Percentiles rank a stretch among this genome's conserved stretches.
Conservation (phyloP, 192 early-diverging fungal species). For the Fimicolochytrium jonesii region DNA sequence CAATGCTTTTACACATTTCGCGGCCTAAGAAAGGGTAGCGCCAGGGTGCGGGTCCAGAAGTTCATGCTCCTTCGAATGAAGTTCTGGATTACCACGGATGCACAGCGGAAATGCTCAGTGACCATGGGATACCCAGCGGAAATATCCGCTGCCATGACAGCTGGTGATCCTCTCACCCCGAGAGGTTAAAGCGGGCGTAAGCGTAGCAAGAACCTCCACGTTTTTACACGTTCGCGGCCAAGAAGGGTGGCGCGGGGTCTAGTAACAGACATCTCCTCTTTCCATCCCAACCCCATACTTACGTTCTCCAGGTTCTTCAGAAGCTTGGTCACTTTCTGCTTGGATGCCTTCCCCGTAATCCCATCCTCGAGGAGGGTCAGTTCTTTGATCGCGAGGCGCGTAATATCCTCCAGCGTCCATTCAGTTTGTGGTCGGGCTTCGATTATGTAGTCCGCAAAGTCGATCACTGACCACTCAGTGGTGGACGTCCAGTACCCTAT, state of each 20-base stretch:
- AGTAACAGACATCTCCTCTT: conserved; percentile 1
- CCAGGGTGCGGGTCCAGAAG: conserved; percentile 1
- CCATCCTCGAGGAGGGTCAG: conserved; percentile 1
- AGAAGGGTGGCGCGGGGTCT: conserved; percentile 2
- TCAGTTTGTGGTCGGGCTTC: neutral
- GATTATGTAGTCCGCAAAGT: neutral
- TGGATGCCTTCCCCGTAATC: neutral
- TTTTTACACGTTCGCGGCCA: conserved; percentile 7
- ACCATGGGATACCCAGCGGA: too few species aligned
- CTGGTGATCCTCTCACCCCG: conserved; percentile 4
- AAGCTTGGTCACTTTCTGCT: neutral
- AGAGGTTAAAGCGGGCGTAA: conserved; percentile 6
- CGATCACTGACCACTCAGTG: neutral
- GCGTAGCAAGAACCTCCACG: conserved; percentile 9
- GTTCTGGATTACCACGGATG: conserved; percentile 3
- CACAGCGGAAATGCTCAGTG: conserved; percentile 10
- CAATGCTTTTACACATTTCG: conserved; percentile 1
- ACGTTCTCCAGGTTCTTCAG: neutral
- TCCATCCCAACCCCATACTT: neutral
- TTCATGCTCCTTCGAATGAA: too few species aligned
- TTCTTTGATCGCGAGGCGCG: neutral
- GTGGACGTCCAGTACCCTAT: conserved; percentile 4
- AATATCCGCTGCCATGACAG: too few species aligned
- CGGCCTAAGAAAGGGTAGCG: neutral
- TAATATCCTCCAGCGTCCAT: neutral